Evolutionary conservation across 2,329 filamentous ascomycete species (phyloP), one percentile per base, ranked within the genome.

Genomic region (Exophiala alcalophila): DNA sequence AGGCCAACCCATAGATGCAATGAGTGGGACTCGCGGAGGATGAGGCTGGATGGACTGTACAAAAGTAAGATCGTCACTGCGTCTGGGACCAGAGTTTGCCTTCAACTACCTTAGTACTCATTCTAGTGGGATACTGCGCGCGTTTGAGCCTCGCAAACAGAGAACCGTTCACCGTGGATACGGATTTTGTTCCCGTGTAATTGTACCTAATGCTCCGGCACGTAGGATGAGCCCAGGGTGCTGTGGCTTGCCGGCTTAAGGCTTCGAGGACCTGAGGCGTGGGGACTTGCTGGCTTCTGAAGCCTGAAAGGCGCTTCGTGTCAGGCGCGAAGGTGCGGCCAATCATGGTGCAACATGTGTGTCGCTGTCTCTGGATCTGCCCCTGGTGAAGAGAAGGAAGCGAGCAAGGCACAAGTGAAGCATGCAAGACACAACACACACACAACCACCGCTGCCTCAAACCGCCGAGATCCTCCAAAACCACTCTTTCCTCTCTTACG

Each of bases 1-100:
- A 78, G 67, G 66, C 71, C 64, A 83, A 71, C 65, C 68, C 68
- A 63, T 71, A 68, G 63, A 63, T n/a, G n/a, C 11, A 34, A 29
- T 15, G 11, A 30, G 18, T 11, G 14, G 6, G 19, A 29, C 18
- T 19, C 14, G n/a, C 10, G 34, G 9, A 35, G 26, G n/a, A n/a
- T n/a, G n/a, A n/a, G n/a, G 12, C 9, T 12, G 15, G 28, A 24
- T 25, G 33, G 11, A 15, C 20, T 51, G 49, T 51, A 51, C 40
- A 51, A 48, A 51, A 47, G 32, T 18, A 25, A 42, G 29, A 37
- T 20, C 24, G 11, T n/a, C 21, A 14, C 36, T 31, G 18, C 10
- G 12, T 27, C 18, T 30, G 24, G n/a, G 40, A 29, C 24, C 23
- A 35, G 24, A 14, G 23, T 14, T 25, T 25, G 23, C 23, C 23